phyloP scores from a whole-genome alignment of 108 stramenopile species.

The Pelagomonas calceolata region DNA sequence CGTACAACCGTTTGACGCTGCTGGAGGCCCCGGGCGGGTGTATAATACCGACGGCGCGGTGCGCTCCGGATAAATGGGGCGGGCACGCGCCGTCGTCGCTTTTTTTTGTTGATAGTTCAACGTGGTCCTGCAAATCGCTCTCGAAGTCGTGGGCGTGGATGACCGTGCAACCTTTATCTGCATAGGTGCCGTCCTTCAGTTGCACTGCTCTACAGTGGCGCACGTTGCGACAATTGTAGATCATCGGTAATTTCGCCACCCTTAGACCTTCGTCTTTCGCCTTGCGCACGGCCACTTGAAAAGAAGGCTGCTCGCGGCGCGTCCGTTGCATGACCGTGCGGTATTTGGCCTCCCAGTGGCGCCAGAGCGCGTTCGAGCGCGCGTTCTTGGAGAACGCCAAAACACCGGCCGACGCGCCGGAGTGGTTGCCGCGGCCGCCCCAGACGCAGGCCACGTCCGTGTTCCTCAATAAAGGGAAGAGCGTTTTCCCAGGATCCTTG shows the following conservation, averaged over 20 bases:
- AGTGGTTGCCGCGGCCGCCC: background rate
- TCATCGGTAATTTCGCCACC: background rate
- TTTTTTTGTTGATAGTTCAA: too few species aligned
- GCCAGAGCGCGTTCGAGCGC: background rate
- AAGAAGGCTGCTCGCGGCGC: background rate
- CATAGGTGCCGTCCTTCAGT: background rate
- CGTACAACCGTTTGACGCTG: background rate
- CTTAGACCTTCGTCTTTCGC: background rate
- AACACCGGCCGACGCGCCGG: background rate
- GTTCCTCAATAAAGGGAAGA: too few species aligned
- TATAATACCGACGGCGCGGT: background rate
- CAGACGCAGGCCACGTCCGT: background rate
- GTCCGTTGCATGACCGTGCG: background rate
- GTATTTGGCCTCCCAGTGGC: background rate
- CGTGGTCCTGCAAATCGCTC: background rate
- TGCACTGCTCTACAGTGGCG: background rate
- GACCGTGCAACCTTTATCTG: background rate
- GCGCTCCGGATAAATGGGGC: background rate
- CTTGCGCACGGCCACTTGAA: background rate
- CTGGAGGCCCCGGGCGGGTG: background rate
- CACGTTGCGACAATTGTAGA: background rate
- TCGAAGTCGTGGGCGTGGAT: conserved; percentile 1
- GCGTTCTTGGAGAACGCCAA: background rate
- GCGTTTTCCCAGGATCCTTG: background rate
- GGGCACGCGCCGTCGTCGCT: background rate